phyloP scores from a whole-genome alignment of 164 flowering plant genomes.

The Sedum album region DNA sequence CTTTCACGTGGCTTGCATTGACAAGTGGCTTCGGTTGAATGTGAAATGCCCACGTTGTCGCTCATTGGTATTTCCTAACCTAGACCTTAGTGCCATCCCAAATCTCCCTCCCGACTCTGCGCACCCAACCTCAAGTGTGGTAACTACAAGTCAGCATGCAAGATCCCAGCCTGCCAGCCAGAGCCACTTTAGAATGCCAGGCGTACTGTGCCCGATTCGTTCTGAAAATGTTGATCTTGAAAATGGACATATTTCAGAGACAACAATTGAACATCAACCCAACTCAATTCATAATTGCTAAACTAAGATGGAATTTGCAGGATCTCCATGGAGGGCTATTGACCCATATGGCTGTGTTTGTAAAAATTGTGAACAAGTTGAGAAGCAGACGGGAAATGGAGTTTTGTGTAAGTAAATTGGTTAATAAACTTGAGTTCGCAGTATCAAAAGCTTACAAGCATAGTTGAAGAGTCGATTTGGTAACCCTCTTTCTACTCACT shows the following conservation, averaged over 20 bases:
- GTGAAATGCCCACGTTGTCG: slow-evolving; percentile 97
- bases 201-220: slow-evolving; percentile 58
- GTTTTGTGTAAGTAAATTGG: too few relatives aligned
- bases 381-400: too few relatives aligned
- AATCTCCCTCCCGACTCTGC: slow-evolving; percentile 65
- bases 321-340: too few relatives aligned
- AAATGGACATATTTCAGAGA: not conserved
- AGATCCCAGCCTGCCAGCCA: slow-evolving; percentile 58
- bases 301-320: not conserved
- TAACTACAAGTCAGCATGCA: slow-evolving; percentile 42
- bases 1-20: slow-evolving; percentile 96
- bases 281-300: not conserved
- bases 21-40: slow-evolving; percentile 91
- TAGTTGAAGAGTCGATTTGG: too few relatives aligned
- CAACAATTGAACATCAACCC: not conserved
- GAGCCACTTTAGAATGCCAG: slow-evolving; percentile 73
- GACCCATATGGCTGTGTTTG: too few relatives aligned
- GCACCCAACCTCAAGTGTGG: slow-evolving; percentile 36
- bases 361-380: too few relatives aligned
- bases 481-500: too few relatives aligned
- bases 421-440: too few relatives aligned
- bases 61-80: slow-evolving; percentile 89
- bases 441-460: too few relatives aligned
- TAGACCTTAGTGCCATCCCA: slow-evolving; percentile 86
- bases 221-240: slow-evolving; percentile 32